Evolutionary conservation across 1,139 yeast species (phyloP), one percentile per base, ranked within the genome.

Genomic region (Suhomyces maxii): DNA sequence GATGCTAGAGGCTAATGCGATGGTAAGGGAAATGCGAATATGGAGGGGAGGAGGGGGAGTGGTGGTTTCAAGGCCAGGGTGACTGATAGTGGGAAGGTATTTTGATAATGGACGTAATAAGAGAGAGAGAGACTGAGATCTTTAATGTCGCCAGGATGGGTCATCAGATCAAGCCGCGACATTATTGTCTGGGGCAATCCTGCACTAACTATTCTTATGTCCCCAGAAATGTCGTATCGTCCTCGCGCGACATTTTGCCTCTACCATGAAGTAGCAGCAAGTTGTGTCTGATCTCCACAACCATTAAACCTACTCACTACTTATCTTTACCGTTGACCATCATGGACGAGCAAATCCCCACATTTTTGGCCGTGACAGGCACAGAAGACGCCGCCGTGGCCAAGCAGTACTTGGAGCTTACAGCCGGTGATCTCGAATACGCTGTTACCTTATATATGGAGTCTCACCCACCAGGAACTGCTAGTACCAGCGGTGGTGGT

Each of bases 371-470:
- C 33, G 86, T 95, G 46, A 90, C 99, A 0, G 89, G 89, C 14
- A 80, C 81, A 6, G 76, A 82, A 3, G 95, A 88, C 60, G 76
- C 80, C 2, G 76, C 77, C 2, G 71, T 81, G 30, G 99, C 99
- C 2, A 73, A 76, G 50, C 90, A 85, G 58, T 95, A 86, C 61
- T 68, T 95, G 39, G 91, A 86, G 30, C 83, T 91, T 68, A 80
- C 95, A 8, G 91, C 84, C 43, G 84, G 84, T 47, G 83, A 89
- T 60, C 64, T 93, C 39, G 97, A 91, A 51, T 80, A 83, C 28
- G 99, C 99, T 0, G 89, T 95, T 7, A 82, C 91, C 9, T 70
- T 95, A 41, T 95, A 71, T 66, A 84, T 88, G 72, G 99, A 95
- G 61, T 34, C 49, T 7, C 69, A 55, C 63, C 70, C 61, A 49